These are phyloP conservation scores for Sporothrix brasiliensis DNA, from an alignment of 2,329 filamentous ascomycete genomes.

Conservation along the genomic window DNA sequence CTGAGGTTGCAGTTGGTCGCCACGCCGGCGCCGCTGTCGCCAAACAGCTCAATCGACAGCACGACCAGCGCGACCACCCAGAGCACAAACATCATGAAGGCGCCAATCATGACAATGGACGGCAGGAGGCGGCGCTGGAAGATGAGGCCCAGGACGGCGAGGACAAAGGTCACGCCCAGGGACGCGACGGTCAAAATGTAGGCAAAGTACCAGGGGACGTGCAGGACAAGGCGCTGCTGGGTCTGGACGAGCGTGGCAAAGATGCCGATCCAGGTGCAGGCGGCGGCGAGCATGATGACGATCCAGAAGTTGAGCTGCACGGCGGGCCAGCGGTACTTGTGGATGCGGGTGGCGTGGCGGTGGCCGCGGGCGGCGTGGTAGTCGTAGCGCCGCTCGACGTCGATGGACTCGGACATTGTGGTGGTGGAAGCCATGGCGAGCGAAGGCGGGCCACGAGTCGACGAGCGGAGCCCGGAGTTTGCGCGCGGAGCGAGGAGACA, in stretches of 20 bases:
- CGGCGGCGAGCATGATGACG: slow-evolving; percentile 64
- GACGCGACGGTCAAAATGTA: slow-evolving; percentile 63
- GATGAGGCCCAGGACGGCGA: slow-evolving; percentile 65
- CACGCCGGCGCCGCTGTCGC: slow-evolving; percentile 57
- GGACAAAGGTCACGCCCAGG: slow-evolving; percentile 68
- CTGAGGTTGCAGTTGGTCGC: slow-evolving; percentile 61
- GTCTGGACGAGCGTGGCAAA: slow-evolving; percentile 63
- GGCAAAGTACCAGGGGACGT: slow-evolving; percentile 68
- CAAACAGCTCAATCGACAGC: slow-evolving; percentile 65
- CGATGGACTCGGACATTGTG: slow-evolving; percentile 48
- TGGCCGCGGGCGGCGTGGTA: slow-evolving; percentile 34
- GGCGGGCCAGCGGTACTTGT: slow-evolving; percentile 70
- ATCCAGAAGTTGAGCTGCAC: slow-evolving; percentile 69
- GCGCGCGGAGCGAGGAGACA: neutral
- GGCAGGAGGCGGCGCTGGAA: slow-evolving; percentile 63
- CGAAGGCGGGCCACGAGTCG: neutral
- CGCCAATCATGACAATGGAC: slow-evolving; percentile 64
- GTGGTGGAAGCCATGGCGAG: slow-evolving; percentile 45
- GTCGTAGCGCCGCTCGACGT: slow-evolving; percentile 24
- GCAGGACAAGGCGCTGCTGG: slow-evolving; percentile 58
- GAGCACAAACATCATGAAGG: slow-evolving; percentile 67
- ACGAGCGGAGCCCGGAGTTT: neutral
- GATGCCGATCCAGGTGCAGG: slow-evolving; percentile 62
- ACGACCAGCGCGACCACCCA: slow-evolving; percentile 69
- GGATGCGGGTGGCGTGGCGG: slow-evolving; percentile 47